Conservation (phyloP, 2,329 filamentous ascomycete species). For the Fusarium falciforme region DNA sequence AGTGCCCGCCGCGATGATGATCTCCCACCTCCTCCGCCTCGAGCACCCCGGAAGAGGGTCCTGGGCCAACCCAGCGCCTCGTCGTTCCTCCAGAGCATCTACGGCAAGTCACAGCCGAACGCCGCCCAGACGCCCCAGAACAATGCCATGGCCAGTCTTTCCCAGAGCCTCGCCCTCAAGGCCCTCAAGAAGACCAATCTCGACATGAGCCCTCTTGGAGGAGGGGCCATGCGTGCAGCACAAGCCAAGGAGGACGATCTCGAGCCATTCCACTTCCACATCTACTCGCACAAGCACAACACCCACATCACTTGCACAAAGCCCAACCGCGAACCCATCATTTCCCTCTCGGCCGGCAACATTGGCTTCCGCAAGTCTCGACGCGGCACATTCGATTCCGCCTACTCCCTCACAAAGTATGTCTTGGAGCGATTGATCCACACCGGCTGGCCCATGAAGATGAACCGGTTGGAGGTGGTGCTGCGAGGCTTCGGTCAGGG, state of each 20-base stretch:
- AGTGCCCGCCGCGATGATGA: slow-evolving; percentile 42
- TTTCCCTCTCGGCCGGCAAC: slow-evolving; percentile 86
- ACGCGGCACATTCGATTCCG: slow-evolving; percentile 87
- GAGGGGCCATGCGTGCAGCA: slow-evolving; percentile 28
- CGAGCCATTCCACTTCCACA: slow-evolving; percentile 85
- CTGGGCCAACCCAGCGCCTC: slow-evolving; percentile 44
- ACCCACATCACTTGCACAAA: slow-evolving; percentile 91
- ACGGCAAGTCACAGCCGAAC: slow-evolving; percentile 42
- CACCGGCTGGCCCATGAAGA: slow-evolving; percentile 79
- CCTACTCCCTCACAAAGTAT: slow-evolving; percentile 88
- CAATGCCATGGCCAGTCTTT: slow-evolving; percentile 49
- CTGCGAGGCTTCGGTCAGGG: slow-evolving; percentile 88
- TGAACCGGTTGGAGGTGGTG: slow-evolving; percentile 81
- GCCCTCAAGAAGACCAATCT: slow-evolving; percentile 49
- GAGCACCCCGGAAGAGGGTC: slow-evolving; percentile 31
- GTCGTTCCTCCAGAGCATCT: slow-evolving; percentile 50
- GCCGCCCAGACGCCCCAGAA: slow-evolving; percentile 30
- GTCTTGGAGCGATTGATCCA: slow-evolving; percentile 88
- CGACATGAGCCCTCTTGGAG: slow-evolving; percentile 49
- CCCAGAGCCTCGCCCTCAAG: slow-evolving; percentile 55
- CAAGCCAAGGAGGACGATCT: slow-evolving; percentile 51
- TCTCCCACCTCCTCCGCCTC: slow-evolving; percentile 32
- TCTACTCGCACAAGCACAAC: slow-evolving; percentile 92
- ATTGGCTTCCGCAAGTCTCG: slow-evolving; percentile 90
- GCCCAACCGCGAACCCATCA: slow-evolving; percentile 81